Evolutionary conservation across 1,139 yeast genomes (phyloP).

Genomic region (Taphrina deformans): DNA sequence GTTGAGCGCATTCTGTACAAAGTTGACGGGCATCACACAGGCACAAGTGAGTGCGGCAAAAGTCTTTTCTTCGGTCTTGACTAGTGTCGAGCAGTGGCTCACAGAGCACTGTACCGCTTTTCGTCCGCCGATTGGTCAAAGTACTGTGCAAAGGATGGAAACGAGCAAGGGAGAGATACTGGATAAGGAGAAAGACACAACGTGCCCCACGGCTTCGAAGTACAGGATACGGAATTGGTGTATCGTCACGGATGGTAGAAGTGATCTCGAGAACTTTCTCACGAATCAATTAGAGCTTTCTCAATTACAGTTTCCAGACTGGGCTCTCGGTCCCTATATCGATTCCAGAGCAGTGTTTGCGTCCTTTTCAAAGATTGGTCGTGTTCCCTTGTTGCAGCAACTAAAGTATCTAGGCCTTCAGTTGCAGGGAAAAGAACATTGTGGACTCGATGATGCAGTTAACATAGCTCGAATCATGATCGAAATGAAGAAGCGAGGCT

Average conservation of each 20-base stretch:
- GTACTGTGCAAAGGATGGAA: not conserved
- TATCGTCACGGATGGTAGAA: constrained; percentile 41
- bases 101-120: constrained; percentile 28
- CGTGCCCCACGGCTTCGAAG: not conserved
- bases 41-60: constrained; percentile 39
- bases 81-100: constrained; percentile 37
- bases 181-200: not conserved
- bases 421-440: constrained; percentile 38
- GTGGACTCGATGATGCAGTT: constrained; percentile 39
- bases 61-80: constrained; percentile 38
- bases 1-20: constrained; percentile 37
- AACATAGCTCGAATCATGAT: constrained; percentile 38
- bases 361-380: constrained; percentile 8
- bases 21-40: constrained; percentile 39
- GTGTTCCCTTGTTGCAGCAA: constrained; percentile 35
- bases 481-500: constrained; percentile 26
- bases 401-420: constrained; percentile 30
- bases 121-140: constrained; percentile 5
- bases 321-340: constrained; percentile 40
- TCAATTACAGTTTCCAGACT: constrained; percentile 38
- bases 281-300: constrained; percentile 37
- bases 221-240: constrained; percentile 38
- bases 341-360: constrained; percentile 39
- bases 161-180: not conserved
- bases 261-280: constrained; percentile 41